Conservation (phyloP, 306 rosid species). For the Elaeagnus macrophylla region DNA sequence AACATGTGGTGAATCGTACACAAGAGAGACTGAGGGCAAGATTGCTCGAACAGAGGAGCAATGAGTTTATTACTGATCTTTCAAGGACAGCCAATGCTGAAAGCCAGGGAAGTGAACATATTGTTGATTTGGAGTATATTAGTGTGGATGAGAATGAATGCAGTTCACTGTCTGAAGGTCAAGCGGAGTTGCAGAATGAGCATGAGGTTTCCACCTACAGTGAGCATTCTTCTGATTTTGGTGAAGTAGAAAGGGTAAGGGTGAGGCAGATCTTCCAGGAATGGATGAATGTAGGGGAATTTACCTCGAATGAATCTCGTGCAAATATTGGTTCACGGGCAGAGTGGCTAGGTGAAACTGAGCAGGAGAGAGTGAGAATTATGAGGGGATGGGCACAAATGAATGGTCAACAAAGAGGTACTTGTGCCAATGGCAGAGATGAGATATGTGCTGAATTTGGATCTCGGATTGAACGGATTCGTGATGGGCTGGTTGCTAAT, state of each 20-base stretch:
- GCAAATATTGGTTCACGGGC: slow-evolving; percentile 44
- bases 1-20: slow-evolving; percentile 49
- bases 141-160: slow-evolving; percentile 55
- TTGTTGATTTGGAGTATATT: slow-evolving; percentile 34
- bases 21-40: slow-evolving; percentile 57
- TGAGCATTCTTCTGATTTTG: slow-evolving; percentile 59
- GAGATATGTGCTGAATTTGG: slow-evolving; percentile 55
- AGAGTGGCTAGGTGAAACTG: slow-evolving; percentile 73
- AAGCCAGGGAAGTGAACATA: slow-evolving; percentile 29
- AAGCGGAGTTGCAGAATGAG: slow-evolving; percentile 51
- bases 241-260: slow-evolving; percentile 80
- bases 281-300: slow-evolving; percentile 68
- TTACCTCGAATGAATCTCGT: slow-evolving; percentile 34
- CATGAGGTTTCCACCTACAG: slow-evolving; percentile 43
- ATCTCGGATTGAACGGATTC: slow-evolving; percentile 43
- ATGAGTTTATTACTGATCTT: slow-evolving; percentile 28
- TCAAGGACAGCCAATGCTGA: slow-evolving; percentile 28
- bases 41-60: slow-evolving; percentile 42
- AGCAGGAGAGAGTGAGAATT: slow-evolving; percentile 81
- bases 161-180: slow-evolving; percentile 64
- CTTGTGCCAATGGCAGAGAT: slow-evolving; percentile 48
- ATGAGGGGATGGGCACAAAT: slow-evolving; percentile 76
- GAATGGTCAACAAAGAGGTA: slow-evolving; percentile 62
- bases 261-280: slow-evolving; percentile 84
- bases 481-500: slow-evolving; percentile 51